These are phyloP conservation scores for Larix kaempferi DNA, from an alignment of 75 land plant genomes.

Conservation along the genomic window DNA sequence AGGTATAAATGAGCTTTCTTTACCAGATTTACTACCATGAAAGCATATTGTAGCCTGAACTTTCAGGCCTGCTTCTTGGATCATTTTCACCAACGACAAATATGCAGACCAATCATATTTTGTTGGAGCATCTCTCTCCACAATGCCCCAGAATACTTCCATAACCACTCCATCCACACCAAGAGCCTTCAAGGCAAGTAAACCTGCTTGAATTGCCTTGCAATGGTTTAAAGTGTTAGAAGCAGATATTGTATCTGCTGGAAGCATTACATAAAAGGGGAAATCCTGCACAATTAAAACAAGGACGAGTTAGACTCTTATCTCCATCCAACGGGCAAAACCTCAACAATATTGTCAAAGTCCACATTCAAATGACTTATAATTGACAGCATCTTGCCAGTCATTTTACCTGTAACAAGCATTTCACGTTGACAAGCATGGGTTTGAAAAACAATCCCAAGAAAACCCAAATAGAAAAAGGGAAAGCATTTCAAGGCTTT, in stretches of 20 bases:
- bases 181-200: conserved; percentile 60
- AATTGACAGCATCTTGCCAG: too few relatives aligned
- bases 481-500: too few relatives aligned
- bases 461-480: too few relatives aligned
- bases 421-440: too few relatives aligned
- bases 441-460: too few relatives aligned
- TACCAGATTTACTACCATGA: conserved; percentile 32
- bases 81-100: conserved; percentile 44
- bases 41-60: conserved; percentile 62
- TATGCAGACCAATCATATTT: conserved; percentile 69
- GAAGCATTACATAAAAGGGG: conserved; percentile 69
- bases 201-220: conserved; percentile 57
- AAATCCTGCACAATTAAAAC: conserved; percentile 11
- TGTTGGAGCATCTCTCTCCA: conserved; percentile 45
- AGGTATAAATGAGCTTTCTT: conserved; percentile 18
- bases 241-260: conserved; percentile 57
- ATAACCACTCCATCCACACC: conserved; percentile 83
- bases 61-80: conserved; percentile 56
- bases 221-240: conserved; percentile 49
- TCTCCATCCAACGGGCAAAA: not conserved
- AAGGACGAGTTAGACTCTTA: not conserved
- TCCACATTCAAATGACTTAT: not conserved
- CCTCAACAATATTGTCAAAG: not conserved
- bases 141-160: conserved; percentile 78
- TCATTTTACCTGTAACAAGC: too few relatives aligned